Conservation (phyloP, 2,329 filamentous ascomycete genomes). For the Paraconiothyrium sp. region DNA sequence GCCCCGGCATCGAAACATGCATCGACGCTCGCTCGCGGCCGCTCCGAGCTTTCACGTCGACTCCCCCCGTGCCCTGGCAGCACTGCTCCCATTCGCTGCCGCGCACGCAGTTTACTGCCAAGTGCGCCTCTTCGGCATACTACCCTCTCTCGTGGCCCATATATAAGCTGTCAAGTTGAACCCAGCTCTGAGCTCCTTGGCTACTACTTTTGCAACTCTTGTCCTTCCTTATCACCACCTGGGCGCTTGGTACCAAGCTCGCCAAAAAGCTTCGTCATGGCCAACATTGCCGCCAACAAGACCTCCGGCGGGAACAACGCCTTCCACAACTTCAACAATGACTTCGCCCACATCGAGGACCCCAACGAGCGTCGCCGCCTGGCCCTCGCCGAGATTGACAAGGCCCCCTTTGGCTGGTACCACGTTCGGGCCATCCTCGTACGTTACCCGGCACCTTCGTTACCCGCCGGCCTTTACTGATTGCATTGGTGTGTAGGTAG, state of each 20-base stretch:
- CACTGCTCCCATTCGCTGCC: slow-evolving; percentile 5
- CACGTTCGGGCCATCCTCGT: slow-evolving; percentile 74
- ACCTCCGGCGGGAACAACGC: slow-evolving; percentile 42
- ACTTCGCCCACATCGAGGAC: slow-evolving; percentile 72
- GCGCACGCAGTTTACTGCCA: slow-evolving; percentile 7
- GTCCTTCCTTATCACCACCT: slow-evolving; percentile 19
- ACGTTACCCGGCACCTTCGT: too few relatives aligned
- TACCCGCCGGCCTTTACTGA: neutral
- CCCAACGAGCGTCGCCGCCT: slow-evolving; percentile 81
- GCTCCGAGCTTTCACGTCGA: neutral
- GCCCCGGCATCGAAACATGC: neutral
- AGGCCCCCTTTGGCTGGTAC: slow-evolving; percentile 83
- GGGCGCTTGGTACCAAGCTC: slow-evolving; percentile 24
- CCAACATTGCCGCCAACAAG: slow-evolving; percentile 24
- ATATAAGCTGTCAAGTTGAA: slow-evolving; percentile 7
- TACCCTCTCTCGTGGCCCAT: neutral
- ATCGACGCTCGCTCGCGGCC: slow-evolving; percentile 10
- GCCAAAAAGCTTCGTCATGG: slow-evolving; percentile 27
- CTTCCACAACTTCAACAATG: slow-evolving; percentile 69
- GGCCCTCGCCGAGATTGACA: slow-evolving; percentile 83
- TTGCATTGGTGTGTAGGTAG: slow-evolving; percentile 61
- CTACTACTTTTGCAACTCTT: slow-evolving; percentile 21
- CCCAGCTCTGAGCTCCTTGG: slow-evolving; percentile 12
- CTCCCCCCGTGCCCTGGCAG: slow-evolving; percentile 7
- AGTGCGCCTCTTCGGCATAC: slow-evolving; percentile 12